Evolutionary conservation across 305 asterid genomes (phyloP).

Genomic region (Caryopteris hybrid): DNA sequence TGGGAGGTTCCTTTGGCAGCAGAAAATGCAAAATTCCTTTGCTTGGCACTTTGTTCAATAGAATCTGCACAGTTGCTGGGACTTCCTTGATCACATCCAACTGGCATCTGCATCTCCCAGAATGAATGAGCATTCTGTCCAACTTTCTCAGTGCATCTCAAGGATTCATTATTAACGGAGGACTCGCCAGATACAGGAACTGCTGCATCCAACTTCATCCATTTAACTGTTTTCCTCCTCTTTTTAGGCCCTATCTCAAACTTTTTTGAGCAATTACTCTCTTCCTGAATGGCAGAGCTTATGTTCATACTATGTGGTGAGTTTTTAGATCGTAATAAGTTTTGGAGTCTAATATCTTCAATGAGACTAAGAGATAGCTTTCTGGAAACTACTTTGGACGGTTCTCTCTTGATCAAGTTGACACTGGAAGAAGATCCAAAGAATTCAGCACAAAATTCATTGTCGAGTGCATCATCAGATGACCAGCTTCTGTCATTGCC

Average conservation of each 20-base stretch:
- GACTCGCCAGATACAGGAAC: constrained; percentile 28
- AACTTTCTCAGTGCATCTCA: constrained; percentile 26
- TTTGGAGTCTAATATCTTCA: constrained; percentile 44
- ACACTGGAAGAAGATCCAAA: constrained; percentile 32
- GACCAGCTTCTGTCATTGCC: constrained; percentile 49
- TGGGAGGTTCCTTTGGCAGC: constrained; percentile 21
- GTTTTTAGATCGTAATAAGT: constrained; percentile 24
- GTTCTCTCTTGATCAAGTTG: constrained; percentile 28
- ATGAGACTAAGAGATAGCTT: constrained; percentile 36
- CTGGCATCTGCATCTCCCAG: constrained; percentile 24
- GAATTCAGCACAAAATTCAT: constrained; percentile 33
- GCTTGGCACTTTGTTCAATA: constrained; percentile 23
- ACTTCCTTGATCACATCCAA: constrained; percentile 25
- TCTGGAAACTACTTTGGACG: constrained; percentile 26
- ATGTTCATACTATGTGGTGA: constrained; percentile 24
- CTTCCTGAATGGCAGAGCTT: constrained; percentile 37
- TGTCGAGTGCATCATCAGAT: constrained; percentile 44
- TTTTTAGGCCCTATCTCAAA: constrained; percentile 26
- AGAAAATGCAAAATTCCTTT: constrained; percentile 24
- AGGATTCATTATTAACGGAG: constrained; percentile 21
- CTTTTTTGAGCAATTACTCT: constrained; percentile 20
- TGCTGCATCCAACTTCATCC: constrained; percentile 38
- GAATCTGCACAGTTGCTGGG: constrained; percentile 23
- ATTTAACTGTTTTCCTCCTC: constrained; percentile 37
- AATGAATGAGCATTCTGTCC: constrained; percentile 21